These are phyloP conservation scores for Lactarius pseudohatsudake DNA, from an alignment of 768 basidiomycete species.

Conservation along the genomic window DNA sequence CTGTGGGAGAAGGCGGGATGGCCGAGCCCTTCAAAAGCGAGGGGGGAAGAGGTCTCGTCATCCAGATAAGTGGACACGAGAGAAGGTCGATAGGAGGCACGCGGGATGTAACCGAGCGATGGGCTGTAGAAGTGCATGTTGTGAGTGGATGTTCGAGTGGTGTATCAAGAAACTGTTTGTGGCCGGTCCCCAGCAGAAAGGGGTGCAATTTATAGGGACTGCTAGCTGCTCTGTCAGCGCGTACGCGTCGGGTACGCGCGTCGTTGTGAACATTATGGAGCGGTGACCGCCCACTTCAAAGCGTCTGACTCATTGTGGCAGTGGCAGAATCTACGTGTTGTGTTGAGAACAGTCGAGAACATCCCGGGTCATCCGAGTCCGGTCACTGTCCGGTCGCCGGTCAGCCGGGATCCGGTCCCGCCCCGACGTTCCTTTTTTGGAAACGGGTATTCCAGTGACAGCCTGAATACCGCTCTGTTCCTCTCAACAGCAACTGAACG, in stretches of 20 bases:
- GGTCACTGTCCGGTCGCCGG: no score
- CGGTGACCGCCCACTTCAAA: neutral
- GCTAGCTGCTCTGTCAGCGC: conserved; percentile 13
- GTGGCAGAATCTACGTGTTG: no score
- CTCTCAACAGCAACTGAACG: no score
- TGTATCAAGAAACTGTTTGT: neutral
- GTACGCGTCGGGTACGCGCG: conserved; percentile 24
- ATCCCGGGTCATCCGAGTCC: no score
- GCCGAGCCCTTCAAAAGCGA: neutral
- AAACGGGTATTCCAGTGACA: no score
- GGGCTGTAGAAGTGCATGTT: conserved; percentile 21
- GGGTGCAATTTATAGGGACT: conserved; percentile 16
- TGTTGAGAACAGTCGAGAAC: neutral
- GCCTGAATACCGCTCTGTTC: no score
- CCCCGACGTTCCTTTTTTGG: no score
- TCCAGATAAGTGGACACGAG: neutral
- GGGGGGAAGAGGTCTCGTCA: neutral
- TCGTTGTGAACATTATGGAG: conserved; percentile 6
- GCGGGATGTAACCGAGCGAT: neutral
- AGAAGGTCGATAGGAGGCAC: neutral
- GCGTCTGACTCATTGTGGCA: neutral
- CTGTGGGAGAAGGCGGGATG: neutral
- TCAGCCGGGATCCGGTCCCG: neutral
- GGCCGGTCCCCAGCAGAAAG: neutral
- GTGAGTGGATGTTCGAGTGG: neutral